These are phyloP conservation scores for Maudiozyma humilis DNA, from an alignment of 1,139 yeast species.

Conservation along the genomic window DNA sequence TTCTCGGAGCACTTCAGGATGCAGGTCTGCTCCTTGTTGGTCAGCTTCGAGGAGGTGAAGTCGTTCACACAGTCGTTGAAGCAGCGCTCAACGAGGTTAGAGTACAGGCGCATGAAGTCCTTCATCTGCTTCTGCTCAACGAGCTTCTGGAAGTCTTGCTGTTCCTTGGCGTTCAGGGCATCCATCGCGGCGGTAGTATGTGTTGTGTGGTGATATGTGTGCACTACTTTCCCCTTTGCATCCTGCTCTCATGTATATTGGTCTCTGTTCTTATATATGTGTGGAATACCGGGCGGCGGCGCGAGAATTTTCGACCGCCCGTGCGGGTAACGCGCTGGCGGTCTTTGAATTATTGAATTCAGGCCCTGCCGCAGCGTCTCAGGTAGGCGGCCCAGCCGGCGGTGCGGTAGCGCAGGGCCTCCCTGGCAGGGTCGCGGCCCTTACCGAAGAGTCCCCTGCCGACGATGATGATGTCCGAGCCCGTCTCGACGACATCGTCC, in stretches of 20 bases:
- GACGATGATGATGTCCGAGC: constrained; percentile 90
- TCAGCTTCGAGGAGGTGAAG: constrained; percentile 83
- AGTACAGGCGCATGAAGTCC: constrained; percentile 94
- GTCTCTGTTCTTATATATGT: too few relatives aligned
- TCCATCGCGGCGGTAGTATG: constrained; percentile 42
- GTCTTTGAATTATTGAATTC: background rate
- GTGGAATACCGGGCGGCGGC: background rate
- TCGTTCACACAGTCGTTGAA: constrained; percentile 96
- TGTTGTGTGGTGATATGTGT: background rate
- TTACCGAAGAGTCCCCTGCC: constrained; percentile 97
- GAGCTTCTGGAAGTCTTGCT: constrained; percentile 89
- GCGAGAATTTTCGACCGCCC: background rate
- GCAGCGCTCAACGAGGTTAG: constrained; percentile 92
- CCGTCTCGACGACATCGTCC: constrained; percentile 68
- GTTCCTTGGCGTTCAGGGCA: constrained; percentile 82
- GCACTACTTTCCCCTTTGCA: background rate
- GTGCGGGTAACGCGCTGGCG: background rate
- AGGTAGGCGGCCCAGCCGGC: constrained; percentile 93
- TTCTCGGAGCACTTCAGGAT: constrained; percentile 90
- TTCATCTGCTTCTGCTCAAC: constrained; percentile 98
- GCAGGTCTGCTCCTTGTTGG: constrained; percentile 78
- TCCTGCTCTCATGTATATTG: background rate
- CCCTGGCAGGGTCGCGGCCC: constrained; percentile 82
- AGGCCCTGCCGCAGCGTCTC: constrained; percentile 29
- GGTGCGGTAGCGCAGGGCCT: constrained; percentile 78